Conservation (phyloP, 2,329 filamentous ascomycete species). For the Ophiostoma himal-ulmi region DNA sequence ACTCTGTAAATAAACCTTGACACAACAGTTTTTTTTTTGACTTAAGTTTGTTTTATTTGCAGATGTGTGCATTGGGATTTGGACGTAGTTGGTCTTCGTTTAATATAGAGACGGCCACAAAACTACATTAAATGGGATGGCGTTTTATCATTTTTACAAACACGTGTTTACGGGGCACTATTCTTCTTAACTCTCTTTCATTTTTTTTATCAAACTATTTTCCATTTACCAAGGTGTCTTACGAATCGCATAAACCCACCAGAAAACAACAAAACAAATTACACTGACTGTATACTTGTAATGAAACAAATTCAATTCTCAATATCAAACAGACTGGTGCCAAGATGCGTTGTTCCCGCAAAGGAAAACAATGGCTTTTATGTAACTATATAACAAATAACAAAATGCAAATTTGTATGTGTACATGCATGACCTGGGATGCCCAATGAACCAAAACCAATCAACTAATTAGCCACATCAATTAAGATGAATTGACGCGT, state of each 20-base stretch:
- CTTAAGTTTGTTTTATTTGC: constrained; percentile 11
- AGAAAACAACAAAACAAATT: not conserved
- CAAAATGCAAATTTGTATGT: not conserved
- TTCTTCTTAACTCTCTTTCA: not conserved
- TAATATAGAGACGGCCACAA: constrained; percentile 8
- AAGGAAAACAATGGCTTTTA: not conserved
- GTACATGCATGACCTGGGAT: constrained; percentile 2
- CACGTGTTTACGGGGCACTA: constrained; percentile 5
- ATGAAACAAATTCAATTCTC: not conserved
- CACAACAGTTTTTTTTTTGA: not conserved
- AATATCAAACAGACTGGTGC: not conserved
- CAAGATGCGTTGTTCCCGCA: not conserved
- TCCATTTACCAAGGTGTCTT: not conserved
- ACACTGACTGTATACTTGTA: constrained; percentile 2
- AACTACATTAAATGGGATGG: constrained; percentile 12
- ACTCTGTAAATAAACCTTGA: constrained; percentile 30
- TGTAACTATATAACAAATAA: not conserved
- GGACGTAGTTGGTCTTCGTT: not conserved
- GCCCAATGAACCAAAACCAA: constrained; percentile 3
- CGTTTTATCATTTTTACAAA: not conserved
- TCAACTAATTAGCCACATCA: not conserved
- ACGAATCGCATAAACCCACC: not conserved
- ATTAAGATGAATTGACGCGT: not conserved
- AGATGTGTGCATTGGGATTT: constrained; percentile 3
- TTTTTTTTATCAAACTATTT: not conserved